Percentiles rank a stretch among this genome's conserved stretches.
Evolutionary conservation across 805 yeast species (phyloP).

Genomic region (Grigorovia yakushimaensis): DNA sequence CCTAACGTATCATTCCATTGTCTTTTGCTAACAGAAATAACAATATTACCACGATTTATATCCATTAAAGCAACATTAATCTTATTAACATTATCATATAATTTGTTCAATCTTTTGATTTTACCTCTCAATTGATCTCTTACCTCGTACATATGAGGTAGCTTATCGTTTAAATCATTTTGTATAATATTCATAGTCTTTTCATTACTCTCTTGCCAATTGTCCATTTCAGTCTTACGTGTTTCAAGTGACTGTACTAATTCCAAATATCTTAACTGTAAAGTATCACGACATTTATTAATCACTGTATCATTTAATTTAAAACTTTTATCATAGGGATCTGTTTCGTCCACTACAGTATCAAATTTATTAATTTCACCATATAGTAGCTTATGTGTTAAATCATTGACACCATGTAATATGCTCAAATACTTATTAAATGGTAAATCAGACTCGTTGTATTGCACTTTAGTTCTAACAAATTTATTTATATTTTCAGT

Average conservation of each 20-base stretch:
- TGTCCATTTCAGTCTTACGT: conserved; percentile 17
- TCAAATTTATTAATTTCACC: conserved; percentile 15
- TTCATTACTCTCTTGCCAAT: conserved; percentile 19
- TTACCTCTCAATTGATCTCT: conserved; percentile 6
- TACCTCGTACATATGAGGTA: conserved; percentile 11
- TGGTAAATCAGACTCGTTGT: conserved; percentile 20
- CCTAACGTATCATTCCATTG: conserved; percentile 26
- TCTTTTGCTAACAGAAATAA: conserved; percentile 13
- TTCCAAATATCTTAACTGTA: conserved; percentile 17
- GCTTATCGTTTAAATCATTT: conserved; percentile 4
- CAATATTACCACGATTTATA: conserved; percentile 16
- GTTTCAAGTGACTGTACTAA: conserved; percentile 20
- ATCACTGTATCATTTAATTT: conserved; percentile 9
- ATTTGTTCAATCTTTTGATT: conserved; percentile 14
- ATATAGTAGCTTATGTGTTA: conserved; percentile 13
- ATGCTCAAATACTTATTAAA: conserved; percentile 19
- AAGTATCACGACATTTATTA: conserved; percentile 7
- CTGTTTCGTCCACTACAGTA: conserved; percentile 1
- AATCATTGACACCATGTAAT: conserved; percentile 11
- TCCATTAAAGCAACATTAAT: conserved; percentile 19
- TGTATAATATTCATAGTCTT: conserved; percentile 9
- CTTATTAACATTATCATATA: conserved; percentile 17
- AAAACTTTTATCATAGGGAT: conserved; percentile 2
- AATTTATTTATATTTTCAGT: conserved; percentile 5
- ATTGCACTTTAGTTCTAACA: conserved; percentile 18